Conservation (phyloP, 2,329 filamentous ascomycete genomes). For the Cordyceps fumosorosea region DNA sequence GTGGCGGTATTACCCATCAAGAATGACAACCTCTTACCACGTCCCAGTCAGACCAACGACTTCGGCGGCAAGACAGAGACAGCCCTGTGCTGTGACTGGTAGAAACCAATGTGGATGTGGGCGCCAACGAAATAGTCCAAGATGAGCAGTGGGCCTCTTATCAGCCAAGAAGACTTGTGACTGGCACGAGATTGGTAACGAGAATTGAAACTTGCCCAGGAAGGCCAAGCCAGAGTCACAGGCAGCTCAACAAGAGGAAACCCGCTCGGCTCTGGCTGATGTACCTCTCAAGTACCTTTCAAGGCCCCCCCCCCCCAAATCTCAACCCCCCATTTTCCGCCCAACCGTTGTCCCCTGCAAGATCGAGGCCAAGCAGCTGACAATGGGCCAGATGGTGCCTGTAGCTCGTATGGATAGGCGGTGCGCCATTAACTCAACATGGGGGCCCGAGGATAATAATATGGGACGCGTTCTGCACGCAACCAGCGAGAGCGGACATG, state of each 20-base stretch:
- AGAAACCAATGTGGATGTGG: background rate
- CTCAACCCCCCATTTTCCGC: constrained; percentile 13
- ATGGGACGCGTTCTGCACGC: constrained; percentile 3
- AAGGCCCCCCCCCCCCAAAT: background rate
- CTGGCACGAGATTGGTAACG: background rate
- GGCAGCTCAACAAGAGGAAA: constrained; percentile 9
- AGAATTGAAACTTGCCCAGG: background rate
- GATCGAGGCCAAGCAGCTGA: constrained; percentile 6
- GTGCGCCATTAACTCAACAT: constrained; percentile 6
- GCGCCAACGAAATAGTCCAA: constrained; percentile 4
- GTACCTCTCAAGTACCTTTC: constrained; percentile 6
- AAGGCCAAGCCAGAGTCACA: background rate
- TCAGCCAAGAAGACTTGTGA: background rate
- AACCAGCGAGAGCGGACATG: background rate
- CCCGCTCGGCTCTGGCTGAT: background rate
- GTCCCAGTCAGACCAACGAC: background rate
- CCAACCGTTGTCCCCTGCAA: constrained; percentile 12
- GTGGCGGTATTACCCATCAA: background rate
- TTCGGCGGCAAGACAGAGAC: too few species aligned
- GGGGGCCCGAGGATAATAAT: constrained; percentile 6
- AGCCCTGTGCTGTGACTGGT: background rate
- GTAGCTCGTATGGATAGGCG: background rate
- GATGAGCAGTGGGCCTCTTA: constrained; percentile 9
- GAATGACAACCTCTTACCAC: background rate
- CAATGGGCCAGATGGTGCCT: background rate